Percentiles rank a stretch among this genome's conserved stretches.
phyloP scores from a whole-genome alignment of 1,284 basidiomycete genomes.

The Apiotrichum gamsii region DNA sequence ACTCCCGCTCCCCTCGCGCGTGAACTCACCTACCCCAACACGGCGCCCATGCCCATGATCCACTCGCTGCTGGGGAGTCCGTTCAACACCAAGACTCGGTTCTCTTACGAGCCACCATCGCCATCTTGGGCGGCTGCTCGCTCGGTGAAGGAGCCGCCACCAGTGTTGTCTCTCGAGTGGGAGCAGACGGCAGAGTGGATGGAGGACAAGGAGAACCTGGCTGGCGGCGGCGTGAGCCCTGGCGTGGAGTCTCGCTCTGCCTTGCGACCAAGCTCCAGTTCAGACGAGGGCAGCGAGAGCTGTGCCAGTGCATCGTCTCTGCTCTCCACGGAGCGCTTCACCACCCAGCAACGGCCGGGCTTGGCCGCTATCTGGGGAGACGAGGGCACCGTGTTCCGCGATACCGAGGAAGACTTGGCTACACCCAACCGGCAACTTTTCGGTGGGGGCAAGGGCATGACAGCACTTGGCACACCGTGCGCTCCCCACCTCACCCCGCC shows the following conservation, averaged over 20 bases:
- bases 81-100: constrained; percentile 25
- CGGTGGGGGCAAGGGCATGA: neutral
- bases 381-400: constrained; percentile 4
- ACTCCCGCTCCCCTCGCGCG: constrained; percentile 10
- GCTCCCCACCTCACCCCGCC: neutral
- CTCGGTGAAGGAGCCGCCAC: neutral
- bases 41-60: constrained; percentile 29
- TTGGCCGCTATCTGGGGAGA: constrained; percentile 30
- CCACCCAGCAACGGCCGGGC: constrained; percentile 20
- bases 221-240: neutral
- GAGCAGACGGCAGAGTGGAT: constrained; percentile 2
- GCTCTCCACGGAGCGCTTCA: constrained; percentile 25
- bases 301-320: constrained; percentile 35
- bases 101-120: neutral
- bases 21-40: constrained; percentile 23
- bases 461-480: neutral
- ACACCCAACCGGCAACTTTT: constrained; percentile 23
- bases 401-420: constrained; percentile 17
- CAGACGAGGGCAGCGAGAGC: constrained; percentile 35
- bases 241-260: no score
- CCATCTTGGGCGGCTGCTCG: constrained; percentile 1
- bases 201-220: neutral
- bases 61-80: constrained; percentile 38
- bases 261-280: neutral
- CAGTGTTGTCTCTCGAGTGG: neutral